Conservation (phyloP, 2,329 filamentous ascomycete genomes). For the Neofusicoccum kwambonambiense region DNA sequence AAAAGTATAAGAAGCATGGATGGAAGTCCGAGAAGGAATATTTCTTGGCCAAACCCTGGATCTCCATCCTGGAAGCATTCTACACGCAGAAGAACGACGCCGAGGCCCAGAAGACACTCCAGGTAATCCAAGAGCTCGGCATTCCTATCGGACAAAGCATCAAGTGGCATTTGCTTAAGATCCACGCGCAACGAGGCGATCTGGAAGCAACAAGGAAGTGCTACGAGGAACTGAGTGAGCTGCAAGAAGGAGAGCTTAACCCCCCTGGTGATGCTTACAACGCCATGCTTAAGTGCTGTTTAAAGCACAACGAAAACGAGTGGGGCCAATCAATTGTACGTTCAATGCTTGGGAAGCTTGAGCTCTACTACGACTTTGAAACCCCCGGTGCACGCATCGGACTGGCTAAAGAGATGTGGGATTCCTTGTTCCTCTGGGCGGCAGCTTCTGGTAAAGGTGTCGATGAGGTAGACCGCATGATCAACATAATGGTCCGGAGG, state of each 20-base stretch:
- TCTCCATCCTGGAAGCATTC: slow-evolving; percentile 58
- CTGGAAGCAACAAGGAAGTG: slow-evolving; percentile 64
- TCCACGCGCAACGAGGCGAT: slow-evolving; percentile 60
- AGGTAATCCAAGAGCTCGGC: slow-evolving; percentile 48
- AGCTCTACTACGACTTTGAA: background rate
- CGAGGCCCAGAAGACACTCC: slow-evolving; percentile 57
- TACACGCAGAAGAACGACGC: slow-evolving; percentile 58
- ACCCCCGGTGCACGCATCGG: background rate
- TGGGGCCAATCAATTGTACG: slow-evolving; percentile 11
- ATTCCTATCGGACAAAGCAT: slow-evolving; percentile 38
- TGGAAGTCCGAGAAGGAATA: background rate
- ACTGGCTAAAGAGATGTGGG: slow-evolving; percentile 49
- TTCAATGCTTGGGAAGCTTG: slow-evolving; percentile 4
- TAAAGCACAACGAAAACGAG: slow-evolving; percentile 2
- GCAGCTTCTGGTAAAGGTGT: slow-evolving; percentile 69
- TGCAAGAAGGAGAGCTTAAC: background rate
- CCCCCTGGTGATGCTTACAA: background rate
- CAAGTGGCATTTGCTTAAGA: slow-evolving; percentile 56
- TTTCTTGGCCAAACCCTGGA: slow-evolving; percentile 23
- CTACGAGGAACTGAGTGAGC: slow-evolving; percentile 56
- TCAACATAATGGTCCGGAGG: slow-evolving; percentile 61
- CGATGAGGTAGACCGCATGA: slow-evolving; percentile 71
- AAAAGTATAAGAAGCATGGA: background rate
- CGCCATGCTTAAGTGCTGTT: background rate
- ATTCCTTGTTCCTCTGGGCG: slow-evolving; percentile 73